phyloP scores from a whole-genome alignment of 2,329 filamentous ascomycete species.

The Colletotrichum brevisporum region DNA sequence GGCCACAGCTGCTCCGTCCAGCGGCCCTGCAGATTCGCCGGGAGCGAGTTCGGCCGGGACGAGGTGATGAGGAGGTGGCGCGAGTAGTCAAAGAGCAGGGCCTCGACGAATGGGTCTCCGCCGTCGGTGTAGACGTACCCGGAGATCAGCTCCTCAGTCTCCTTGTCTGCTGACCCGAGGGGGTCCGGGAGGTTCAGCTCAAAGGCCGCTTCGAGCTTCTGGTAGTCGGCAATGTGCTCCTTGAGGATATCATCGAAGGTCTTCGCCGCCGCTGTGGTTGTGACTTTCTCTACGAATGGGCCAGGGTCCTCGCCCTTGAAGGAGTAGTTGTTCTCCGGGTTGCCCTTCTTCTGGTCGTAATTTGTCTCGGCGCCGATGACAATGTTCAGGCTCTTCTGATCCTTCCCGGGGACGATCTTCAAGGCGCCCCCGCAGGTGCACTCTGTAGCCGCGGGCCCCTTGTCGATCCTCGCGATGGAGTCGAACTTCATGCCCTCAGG shows the following conservation, averaged over 20 bases:
- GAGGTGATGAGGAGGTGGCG: conserved; percentile 69
- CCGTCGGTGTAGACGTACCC: conserved; percentile 48
- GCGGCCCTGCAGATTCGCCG: conserved; percentile 69
- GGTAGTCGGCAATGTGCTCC: conserved; percentile 59
- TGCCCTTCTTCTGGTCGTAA: conserved; percentile 65
- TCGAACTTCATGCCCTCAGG: conserved; percentile 61
- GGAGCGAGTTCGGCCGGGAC: conserved; percentile 64
- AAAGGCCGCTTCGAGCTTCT: conserved; percentile 55
- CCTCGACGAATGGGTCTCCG: conserved; percentile 67
- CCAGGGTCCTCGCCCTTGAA: conserved; percentile 64
- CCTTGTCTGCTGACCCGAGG: conserved; percentile 53
- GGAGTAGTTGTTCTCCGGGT: conserved; percentile 56
- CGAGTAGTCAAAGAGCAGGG: conserved; percentile 66
- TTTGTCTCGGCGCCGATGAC: conserved; percentile 62
- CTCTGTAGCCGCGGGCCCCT: conserved; percentile 39
- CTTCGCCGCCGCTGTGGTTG: conserved; percentile 51
- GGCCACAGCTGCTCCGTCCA: conserved; percentile 63
- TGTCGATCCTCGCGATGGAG: conserved; percentile 48
- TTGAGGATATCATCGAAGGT: conserved; percentile 48
- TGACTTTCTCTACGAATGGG: conserved; percentile 51
- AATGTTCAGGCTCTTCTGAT: conserved; percentile 49
- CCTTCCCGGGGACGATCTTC: conserved; percentile 46
- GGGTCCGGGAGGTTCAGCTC: conserved; percentile 61
- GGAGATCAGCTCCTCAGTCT: conserved; percentile 57
- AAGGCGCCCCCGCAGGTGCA: conserved; percentile 45